Evolutionary conservation across 139 green algal species (phyloP), one percentile per base, ranked within the genome.

Genomic region (Volvox africanus): DNA sequence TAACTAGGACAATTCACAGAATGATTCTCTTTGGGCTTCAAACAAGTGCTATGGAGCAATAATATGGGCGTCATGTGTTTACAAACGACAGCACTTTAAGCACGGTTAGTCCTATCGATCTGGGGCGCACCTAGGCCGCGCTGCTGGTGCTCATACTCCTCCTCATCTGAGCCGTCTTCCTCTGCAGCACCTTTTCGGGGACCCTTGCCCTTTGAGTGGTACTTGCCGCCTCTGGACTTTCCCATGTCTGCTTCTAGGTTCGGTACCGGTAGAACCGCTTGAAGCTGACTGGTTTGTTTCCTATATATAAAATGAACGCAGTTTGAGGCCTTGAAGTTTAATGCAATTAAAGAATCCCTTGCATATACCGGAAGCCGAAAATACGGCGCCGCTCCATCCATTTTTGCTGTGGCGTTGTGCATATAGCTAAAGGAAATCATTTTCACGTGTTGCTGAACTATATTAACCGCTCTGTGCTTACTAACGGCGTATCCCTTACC

Each of bases 161-260:
- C 79, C 50, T 92, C 88, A 3, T 92, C 88, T 0, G 88, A 92
- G 68, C 73, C 69, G 32, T 91, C 87, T 35, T 92, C 89, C 20
- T 90, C 88, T 1, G 44, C 69, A 44, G 80, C n/a, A 30, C 88
- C 88, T 82, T 77, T 88, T 19, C 77, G 62, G 30, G 81, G 80
- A 19, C 65, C 88, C 18, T 78, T 79, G 80, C 88, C 88, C 18
- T 37, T 35, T 24, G 80, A 33, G 62, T 71, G 30, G 50, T 92
- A 92, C 30, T 92, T 92, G 37, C 88, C 88, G 26, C 81, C 81
- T 0, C 69, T 30, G 1, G 69, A 86, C 88, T 92, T 92, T n/a
- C 88, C 88, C 88, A 92, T 92, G 44, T 55, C 44, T 55, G 44
- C 44, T 55, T 55, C 44, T 55, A 55, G 44, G 44, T 5, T 55